Evolutionary conservation across 768 basidiomycete species (phyloP).

Genomic region (Cystofilobasidium ferigula): DNA sequence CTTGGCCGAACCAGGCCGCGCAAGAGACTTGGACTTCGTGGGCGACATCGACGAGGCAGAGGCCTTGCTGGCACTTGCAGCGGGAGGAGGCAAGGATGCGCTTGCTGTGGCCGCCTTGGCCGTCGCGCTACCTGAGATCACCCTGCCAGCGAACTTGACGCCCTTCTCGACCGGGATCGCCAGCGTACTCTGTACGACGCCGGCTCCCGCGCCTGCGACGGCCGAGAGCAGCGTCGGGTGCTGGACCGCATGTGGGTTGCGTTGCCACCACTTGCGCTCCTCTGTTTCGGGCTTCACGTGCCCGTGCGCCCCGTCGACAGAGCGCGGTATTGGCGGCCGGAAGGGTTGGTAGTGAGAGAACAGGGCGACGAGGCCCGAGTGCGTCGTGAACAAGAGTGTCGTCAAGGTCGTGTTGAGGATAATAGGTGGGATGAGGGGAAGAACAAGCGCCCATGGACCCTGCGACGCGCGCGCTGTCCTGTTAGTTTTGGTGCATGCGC

Average conservation of each 20-base stretch:
- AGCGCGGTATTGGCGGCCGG: not conserved
- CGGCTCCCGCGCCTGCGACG: constrained; percentile 22
- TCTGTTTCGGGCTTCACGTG: too few species aligned
- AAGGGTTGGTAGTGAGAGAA: constrained; percentile 6
- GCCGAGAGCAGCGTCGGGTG: constrained; percentile 23
- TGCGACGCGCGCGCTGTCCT: not conserved
- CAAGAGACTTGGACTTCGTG: not conserved
- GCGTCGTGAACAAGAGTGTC: constrained; percentile 21
- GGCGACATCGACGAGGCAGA: not conserved
- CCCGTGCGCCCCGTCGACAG: not conserved
- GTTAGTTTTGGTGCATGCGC: not conserved
- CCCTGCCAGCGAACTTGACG: constrained; percentile 12
- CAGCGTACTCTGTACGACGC: constrained; percentile 16
- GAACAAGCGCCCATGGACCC: constrained; percentile 16
- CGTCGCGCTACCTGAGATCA: constrained; percentile 13
- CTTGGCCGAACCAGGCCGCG: not conserved
- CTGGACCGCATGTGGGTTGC: not conserved
- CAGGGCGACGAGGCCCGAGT: constrained; percentile 9
- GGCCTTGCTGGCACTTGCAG: not conserved
- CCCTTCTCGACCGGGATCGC: constrained; percentile 12
- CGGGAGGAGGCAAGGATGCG: not conserved
- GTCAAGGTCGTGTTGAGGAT: constrained; percentile 24
- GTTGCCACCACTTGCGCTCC: not conserved
- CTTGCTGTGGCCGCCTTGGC: not conserved
- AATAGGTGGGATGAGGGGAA: constrained; percentile 21